Conservation (phyloP, 2,329 filamentous ascomycete species). For the Dothistroma pini region DNA sequence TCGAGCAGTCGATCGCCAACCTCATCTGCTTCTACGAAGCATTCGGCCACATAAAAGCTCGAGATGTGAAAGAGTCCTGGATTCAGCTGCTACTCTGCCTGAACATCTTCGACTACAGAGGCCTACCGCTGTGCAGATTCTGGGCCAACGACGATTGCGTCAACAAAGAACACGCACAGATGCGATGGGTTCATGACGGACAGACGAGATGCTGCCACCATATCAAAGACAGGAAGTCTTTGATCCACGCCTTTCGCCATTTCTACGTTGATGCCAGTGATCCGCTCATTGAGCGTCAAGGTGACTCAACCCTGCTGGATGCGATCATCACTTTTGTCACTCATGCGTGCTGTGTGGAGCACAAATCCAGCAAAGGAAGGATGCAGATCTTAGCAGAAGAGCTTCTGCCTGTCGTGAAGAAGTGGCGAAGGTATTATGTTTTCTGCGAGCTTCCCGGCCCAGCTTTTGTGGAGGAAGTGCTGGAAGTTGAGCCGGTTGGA, state of each 20-base stretch:
- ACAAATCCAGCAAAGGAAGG: neutral
- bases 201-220: neutral
- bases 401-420: conserved; percentile 1
- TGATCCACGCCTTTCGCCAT: neutral
- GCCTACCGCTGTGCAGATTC: neutral
- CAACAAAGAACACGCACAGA: neutral
- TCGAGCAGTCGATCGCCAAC: neutral
- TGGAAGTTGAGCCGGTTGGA: neutral
- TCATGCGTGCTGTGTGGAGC: neutral
- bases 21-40: neutral
- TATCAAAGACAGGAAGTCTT: neutral
- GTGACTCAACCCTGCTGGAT: neutral
- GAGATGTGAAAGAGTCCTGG: conserved; percentile 1
- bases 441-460: neutral
- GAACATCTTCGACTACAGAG: conserved; percentile 1
- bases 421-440: neutral
- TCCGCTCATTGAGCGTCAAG: neutral
- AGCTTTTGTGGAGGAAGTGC: neutral
- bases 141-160: neutral
- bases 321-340: neutral
- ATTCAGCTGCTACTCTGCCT: conserved; percentile 1
- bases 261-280: conserved; percentile 1
- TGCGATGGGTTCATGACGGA: neutral
- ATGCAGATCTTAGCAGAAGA: neutral
- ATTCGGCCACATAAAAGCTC: neutral